Evolutionary conservation across 2,329 filamentous ascomycete species (phyloP).

Genomic region (Pseudocercospora fijiensis): DNA sequence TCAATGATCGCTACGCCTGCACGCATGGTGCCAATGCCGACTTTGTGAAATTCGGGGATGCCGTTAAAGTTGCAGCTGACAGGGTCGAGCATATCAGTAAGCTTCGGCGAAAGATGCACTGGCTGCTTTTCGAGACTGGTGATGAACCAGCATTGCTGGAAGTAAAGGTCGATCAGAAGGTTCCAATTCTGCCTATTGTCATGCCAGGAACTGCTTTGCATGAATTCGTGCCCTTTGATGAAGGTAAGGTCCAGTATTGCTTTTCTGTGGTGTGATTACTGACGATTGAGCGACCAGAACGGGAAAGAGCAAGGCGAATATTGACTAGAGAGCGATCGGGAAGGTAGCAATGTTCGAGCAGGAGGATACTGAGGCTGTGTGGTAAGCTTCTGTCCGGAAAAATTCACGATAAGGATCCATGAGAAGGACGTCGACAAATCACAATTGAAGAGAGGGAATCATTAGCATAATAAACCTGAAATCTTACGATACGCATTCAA

Average conservation of each 20-base stretch:
- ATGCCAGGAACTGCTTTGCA: constrained; percentile 81
- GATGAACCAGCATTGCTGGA: constrained; percentile 91
- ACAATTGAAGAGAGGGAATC: background rate
- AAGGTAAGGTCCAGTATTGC: background rate
- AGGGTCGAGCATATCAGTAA: constrained; percentile 65
- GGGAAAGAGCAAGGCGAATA: background rate
- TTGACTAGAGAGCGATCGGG: background rate
- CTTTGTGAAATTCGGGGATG: constrained; percentile 85
- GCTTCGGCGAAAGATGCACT: constrained; percentile 73
- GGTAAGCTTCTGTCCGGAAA: background rate
- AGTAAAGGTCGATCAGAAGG: constrained; percentile 82
- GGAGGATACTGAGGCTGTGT: background rate
- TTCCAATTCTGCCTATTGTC: constrained; percentile 93
- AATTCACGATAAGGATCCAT: background rate
- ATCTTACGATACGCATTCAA: no score
- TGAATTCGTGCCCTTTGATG: constrained; percentile 60
- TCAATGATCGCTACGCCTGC: constrained; percentile 85
- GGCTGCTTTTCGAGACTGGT: constrained; percentile 38
- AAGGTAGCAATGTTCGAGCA: background rate
- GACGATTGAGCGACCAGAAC: background rate
- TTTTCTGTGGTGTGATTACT: background rate
- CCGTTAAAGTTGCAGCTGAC: constrained; percentile 82
- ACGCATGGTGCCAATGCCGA: constrained; percentile 91
- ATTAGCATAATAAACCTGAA: no score
- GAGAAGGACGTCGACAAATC: background rate